Conservation (phyloP, 2,329 filamentous ascomycete genomes). For the Paecilomyces sp. region DNA sequence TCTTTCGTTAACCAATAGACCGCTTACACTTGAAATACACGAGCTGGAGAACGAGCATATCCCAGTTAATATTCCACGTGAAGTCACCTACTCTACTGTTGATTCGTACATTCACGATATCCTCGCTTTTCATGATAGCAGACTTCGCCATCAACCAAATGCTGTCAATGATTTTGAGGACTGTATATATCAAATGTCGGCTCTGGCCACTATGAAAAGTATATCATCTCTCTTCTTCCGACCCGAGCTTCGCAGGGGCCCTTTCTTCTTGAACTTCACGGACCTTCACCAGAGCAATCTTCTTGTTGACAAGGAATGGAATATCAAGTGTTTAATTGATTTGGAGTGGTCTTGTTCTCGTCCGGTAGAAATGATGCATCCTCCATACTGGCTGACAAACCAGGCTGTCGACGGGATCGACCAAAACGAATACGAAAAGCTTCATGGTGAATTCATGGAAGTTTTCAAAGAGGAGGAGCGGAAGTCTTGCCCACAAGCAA, state of each 20-base stretch:
- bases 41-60: constrained; percentile 15
- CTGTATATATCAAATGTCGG: constrained; percentile 7
- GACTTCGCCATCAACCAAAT: constrained; percentile 17
- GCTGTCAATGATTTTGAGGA: constrained; percentile 7
- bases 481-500: too few species aligned
- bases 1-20: constrained; percentile 11
- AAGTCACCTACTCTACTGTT: constrained; percentile 15
- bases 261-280: constrained; percentile 26
- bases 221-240: neutral
- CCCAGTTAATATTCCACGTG: constrained; percentile 12
- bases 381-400: constrained; percentile 21
- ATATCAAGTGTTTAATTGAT: constrained; percentile 27
- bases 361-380: constrained; percentile 18
- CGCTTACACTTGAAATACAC: constrained; percentile 13
- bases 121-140: constrained; percentile 15
- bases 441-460: constrained; percentile 9
- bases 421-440: constrained; percentile 5
- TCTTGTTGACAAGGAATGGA: constrained; percentile 26
- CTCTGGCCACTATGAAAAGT: constrained; percentile 2
- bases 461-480: constrained; percentile 13
- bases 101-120: constrained; percentile 15
- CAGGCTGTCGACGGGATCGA: constrained; percentile 10
- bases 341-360: constrained; percentile 27
- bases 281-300: constrained; percentile 34
- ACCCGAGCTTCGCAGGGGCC: constrained; percentile 24